A percentile compares a stretch with the other conserved stretches of the same genome.
phyloP scores from a whole-genome alignment of 345 rosid species.

The Turnera subulata region DNA sequence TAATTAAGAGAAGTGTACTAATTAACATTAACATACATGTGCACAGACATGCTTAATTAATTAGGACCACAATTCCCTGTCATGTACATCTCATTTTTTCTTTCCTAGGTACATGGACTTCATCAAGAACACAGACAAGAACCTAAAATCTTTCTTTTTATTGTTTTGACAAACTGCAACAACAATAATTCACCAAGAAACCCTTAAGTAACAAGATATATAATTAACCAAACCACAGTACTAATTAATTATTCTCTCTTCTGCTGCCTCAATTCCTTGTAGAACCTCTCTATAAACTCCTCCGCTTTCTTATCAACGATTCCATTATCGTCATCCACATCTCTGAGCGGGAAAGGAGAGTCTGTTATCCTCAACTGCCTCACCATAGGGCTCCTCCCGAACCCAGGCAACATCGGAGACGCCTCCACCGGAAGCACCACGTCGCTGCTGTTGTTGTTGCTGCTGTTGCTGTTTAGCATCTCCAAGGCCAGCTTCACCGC shows the following conservation, averaged over 20 bases:
- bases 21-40: no score
- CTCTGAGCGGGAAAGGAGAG: constrained; percentile 80
- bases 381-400: constrained; percentile 70
- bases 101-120: constrained; percentile 4
- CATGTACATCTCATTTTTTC: constrained; percentile 3
- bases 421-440: constrained; percentile 33
- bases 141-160: constrained; percentile 2
- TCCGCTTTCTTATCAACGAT: constrained; percentile 69
- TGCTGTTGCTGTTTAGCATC: constrained; percentile 42
- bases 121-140: constrained; percentile 11
- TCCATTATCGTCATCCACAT: constrained; percentile 44
- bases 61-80: constrained; percentile 5
- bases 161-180: background rate
- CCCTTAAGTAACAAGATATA: background rate
- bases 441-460: constrained; percentile 2
- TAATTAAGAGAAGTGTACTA: no score
- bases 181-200: background rate
- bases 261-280: constrained; percentile 60
- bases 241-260: constrained; percentile 20
- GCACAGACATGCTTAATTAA: no score
- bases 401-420: constrained; percentile 76
- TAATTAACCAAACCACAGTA: background rate
- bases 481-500: constrained; percentile 55
- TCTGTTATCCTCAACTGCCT: constrained; percentile 86
- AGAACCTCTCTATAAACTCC: constrained; percentile 81